Conservation (phyloP, 2,329 filamentous ascomycete genomes). For the Rhinocladiella mackenziei region DNA sequence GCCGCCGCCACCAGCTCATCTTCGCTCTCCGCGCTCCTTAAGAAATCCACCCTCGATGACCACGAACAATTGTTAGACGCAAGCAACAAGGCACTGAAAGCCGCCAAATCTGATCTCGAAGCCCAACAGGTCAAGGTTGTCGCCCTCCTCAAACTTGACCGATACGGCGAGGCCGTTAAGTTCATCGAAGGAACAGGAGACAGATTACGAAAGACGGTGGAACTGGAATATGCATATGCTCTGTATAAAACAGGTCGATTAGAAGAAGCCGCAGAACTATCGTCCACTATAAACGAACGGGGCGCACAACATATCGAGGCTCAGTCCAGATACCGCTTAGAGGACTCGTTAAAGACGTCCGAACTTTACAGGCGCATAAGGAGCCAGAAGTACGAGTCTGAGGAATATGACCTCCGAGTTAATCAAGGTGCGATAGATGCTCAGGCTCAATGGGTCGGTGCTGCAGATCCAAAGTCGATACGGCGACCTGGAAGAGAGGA, state of each 20-base stretch:
- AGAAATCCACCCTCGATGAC: constrained; percentile 57
- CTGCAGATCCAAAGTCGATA: constrained; percentile 48
- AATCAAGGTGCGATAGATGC: constrained; percentile 60
- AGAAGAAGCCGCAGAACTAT: constrained; percentile 52
- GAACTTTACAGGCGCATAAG: constrained; percentile 53
- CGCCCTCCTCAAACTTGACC: constrained; percentile 60
- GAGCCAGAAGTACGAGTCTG: constrained; percentile 41
- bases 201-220: constrained; percentile 51
- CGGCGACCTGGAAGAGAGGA: constrained; percentile 56
- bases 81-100: constrained; percentile 54
- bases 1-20: constrained; percentile 41
- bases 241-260: constrained; percentile 59
- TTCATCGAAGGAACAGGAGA: constrained; percentile 54
- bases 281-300: constrained; percentile 42
- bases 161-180: constrained; percentile 58
- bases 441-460: constrained; percentile 58
- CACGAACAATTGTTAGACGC: constrained; percentile 59
- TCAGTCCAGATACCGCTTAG: constrained; percentile 58
- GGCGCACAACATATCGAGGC: constrained; percentile 59
- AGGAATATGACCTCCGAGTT: constrained; percentile 59
- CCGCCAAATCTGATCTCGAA: constrained; percentile 53
- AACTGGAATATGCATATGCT: constrained; percentile 60
- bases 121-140: constrained; percentile 58
- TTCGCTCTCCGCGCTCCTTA: constrained; percentile 52
- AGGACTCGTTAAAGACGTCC: constrained; percentile 55